Conservation (phyloP, 495 filamentous ascomycete genomes). For the Aspergillus bertholletiae region DNA sequence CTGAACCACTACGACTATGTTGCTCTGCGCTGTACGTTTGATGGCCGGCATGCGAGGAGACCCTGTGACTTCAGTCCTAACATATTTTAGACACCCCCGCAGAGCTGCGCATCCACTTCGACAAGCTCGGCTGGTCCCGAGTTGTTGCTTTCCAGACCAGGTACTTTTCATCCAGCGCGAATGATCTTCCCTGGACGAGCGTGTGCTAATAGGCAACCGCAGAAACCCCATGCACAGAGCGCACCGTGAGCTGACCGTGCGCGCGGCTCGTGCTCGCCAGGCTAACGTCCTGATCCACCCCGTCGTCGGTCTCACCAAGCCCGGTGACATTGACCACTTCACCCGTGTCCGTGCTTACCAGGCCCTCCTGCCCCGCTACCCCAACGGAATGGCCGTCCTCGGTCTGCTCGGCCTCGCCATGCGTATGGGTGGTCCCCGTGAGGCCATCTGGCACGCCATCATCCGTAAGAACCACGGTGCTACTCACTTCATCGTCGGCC, state of each 20-base stretch:
- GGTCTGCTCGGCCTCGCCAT: conserved; percentile 94
- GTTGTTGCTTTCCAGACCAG: conserved; percentile 97
- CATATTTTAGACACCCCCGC: conserved; percentile 74
- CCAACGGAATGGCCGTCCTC: conserved; percentile 98
- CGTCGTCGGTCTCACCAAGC: conserved; percentile 96
- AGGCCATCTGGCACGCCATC: conserved; percentile 99
- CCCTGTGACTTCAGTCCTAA: conserved; percentile 6
- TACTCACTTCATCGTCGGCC: conserved; percentile 98
- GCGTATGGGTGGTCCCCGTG: conserved; percentile 97
- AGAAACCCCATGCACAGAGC: conserved; percentile 98
- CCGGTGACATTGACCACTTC: conserved; percentile 99
- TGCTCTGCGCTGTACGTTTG: conserved; percentile 76
- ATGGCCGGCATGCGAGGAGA: background rate
- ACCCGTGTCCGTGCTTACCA: conserved; percentile 98
- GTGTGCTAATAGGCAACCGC: conserved; percentile 3
- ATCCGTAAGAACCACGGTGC: conserved; percentile 99
- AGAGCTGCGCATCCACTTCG: conserved; percentile 92
- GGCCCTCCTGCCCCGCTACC: conserved; percentile 93
- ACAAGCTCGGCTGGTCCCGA: conserved; percentile 95
- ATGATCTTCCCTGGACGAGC: background rate
- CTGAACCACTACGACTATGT: conserved; percentile 99
- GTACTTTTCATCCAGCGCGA: background rate
- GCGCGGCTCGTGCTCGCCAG: conserved; percentile 89
- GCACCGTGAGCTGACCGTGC: conserved; percentile 94
- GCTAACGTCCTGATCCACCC: conserved; percentile 99